Evolutionary conservation across 805 yeast species (phyloP).

Genomic region (Teunomyces cretensis): DNA sequence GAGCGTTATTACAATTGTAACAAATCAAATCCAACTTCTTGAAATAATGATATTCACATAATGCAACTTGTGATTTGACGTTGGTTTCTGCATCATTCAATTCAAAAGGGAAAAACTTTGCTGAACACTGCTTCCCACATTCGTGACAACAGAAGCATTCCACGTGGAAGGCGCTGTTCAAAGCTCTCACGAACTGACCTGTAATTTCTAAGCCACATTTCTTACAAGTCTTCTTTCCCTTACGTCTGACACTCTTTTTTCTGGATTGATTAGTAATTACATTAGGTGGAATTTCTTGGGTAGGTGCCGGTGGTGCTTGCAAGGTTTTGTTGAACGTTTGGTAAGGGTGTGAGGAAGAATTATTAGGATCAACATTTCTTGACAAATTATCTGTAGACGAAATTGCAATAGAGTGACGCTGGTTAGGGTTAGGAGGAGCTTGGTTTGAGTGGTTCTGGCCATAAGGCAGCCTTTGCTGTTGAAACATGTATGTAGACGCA

Average conservation of each 20-base stretch:
- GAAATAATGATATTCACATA: constrained; percentile 94
- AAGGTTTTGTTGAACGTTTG: background rate
- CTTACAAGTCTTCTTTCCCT: constrained; percentile 31
- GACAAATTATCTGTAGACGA: constrained; percentile 15
- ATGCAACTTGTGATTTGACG: constrained; percentile 34
- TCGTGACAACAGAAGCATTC: constrained; percentile 85
- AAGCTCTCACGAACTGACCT: constrained; percentile 83
- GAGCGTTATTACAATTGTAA: constrained; percentile 76
- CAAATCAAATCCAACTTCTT: constrained; percentile 83
- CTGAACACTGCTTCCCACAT: constrained; percentile 77
- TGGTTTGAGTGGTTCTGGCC: background rate
- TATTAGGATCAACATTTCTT: constrained; percentile 2
- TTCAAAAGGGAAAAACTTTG: constrained; percentile 86
- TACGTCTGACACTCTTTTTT: constrained; percentile 8
- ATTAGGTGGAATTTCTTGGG: constrained; percentile 6
- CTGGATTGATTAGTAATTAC: background rate
- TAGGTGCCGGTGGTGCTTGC: constrained; percentile 6
- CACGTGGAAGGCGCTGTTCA: constrained; percentile 76
- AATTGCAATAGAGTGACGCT: constrained; percentile 30
- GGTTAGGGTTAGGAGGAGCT: constrained; percentile 7
- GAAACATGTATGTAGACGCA: background rate
- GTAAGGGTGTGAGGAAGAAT: background rate
- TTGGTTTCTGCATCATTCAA: constrained; percentile 35
- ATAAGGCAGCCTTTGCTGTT: background rate
- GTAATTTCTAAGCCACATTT: constrained; percentile 39